Evolutionary conservation across 192 early-diverging fungal species (phyloP).

Genomic region (Haplosporangium gracile): DNA sequence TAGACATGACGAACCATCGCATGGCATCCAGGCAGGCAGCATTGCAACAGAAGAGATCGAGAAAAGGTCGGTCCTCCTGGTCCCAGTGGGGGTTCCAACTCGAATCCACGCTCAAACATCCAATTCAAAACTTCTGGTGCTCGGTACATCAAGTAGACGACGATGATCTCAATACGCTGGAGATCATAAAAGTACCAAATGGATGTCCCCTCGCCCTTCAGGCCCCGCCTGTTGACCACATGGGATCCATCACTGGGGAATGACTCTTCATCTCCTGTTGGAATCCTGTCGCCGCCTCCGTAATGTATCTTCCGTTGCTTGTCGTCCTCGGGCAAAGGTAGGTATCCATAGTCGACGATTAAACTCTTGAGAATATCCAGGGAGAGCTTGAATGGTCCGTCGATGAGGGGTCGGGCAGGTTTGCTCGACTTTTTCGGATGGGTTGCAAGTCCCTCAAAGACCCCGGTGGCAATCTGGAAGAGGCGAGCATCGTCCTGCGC

Average conservation of each 20-base stretch:
- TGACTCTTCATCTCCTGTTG: conserved; percentile 4
- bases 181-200: conserved; percentile 52
- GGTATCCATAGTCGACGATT: conserved; percentile 41
- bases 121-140: conserved; percentile 27
- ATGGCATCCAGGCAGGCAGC: conserved; percentile 36
- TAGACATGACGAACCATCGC: conserved; percentile 45
- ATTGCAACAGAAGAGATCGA: conserved; percentile 21
- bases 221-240: conserved; percentile 17
- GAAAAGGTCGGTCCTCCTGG: conserved; percentile 15
- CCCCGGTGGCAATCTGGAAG: conserved; percentile 41
- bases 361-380: conserved; percentile 6
- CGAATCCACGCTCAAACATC: conserved; percentile 43
- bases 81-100: background rate
- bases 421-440: conserved; percentile 19
- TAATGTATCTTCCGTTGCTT: conserved; percentile 33
- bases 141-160: conserved; percentile 27
- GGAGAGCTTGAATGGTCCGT: conserved; percentile 19
- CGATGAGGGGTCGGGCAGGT: conserved; percentile 22
- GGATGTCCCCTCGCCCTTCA: conserved; percentile 34
- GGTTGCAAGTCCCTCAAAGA: conserved; percentile 40
- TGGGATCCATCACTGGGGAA: conserved; percentile 47
- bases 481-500: conserved; percentile 43
- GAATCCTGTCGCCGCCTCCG: conserved; percentile 26
- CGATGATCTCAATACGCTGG: conserved; percentile 40
- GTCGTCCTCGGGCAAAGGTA: conserved; percentile 52